Evolutionary conservation across 2,329 filamentous ascomycete genomes (phyloP).

Genomic region (Pseudopithomyces maydicus): DNA sequence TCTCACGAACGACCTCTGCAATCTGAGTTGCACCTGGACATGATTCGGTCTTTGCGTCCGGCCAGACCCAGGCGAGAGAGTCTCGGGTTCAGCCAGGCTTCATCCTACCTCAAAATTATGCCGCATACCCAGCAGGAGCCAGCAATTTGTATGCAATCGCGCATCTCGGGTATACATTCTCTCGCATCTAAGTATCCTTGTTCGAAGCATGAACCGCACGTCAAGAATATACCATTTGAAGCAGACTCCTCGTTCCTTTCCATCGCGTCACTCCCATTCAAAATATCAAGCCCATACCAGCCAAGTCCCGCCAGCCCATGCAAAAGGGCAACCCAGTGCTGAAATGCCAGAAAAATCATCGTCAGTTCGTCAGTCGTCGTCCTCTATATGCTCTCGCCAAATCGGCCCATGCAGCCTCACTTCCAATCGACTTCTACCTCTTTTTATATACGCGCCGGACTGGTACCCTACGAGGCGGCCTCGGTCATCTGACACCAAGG

Average conservation of each 20-base stretch:
- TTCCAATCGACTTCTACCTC: neutral
- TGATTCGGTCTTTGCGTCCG: too few relatives aligned
- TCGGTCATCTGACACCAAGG: constrained; percentile 68
- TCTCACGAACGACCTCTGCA: too few relatives aligned
- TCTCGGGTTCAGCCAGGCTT: too few relatives aligned
- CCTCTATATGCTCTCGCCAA: constrained; percentile 4
- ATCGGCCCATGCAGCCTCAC: neutral
- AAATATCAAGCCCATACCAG: neutral
- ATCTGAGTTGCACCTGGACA: too few relatives aligned
- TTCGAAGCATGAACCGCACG: neutral
- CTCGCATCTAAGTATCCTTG: constrained; percentile 16
- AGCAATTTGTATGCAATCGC: neutral
- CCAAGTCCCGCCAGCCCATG: neutral
- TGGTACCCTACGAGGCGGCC: neutral
- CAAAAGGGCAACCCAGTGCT: constrained; percentile 2
- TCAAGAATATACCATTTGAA: neutral
- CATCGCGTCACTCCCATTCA: neutral
- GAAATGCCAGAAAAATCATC: constrained; percentile 7
- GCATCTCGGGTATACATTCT: neutral
- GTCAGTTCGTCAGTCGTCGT: neutral
- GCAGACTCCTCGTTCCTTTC: neutral
- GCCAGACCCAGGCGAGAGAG: too few relatives aligned
- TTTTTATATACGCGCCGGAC: neutral
- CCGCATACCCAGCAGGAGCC: too few relatives aligned
- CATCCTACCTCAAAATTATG: too few relatives aligned